These are phyloP conservation scores for Ochromonadaceae sp. DNA, from an alignment of 352 stramenopile genomes.

Conservation along the genomic window DNA sequence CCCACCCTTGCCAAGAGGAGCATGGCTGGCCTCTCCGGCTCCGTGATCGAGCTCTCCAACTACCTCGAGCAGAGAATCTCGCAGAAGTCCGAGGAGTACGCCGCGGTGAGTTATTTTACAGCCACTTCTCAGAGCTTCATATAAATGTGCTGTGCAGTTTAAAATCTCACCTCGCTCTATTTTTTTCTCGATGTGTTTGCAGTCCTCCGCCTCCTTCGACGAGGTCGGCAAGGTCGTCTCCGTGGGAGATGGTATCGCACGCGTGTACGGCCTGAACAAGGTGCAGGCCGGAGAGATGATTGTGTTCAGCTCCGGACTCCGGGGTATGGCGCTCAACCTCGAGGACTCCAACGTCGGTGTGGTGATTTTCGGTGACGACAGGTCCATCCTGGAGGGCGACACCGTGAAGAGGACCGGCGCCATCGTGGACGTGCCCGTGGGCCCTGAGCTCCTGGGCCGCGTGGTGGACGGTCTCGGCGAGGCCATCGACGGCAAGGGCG, in stretches of 20 bases:
- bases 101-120: background rate
- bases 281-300: constrained; percentile 78
- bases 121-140: too few relatives aligned
- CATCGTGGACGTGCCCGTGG: constrained; percentile 74
- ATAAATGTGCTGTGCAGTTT: background rate
- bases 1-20: background rate
- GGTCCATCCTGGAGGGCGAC: constrained; percentile 67
- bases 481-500: constrained; percentile 36
- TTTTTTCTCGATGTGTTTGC: constrained; percentile 21
- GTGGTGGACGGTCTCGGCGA: constrained; percentile 66
- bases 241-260: constrained; percentile 73
- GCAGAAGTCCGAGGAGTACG: constrained; percentile 19
- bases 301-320: constrained; percentile 55
- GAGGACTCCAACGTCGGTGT: constrained; percentile 77
- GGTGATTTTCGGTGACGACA: constrained; percentile 73
- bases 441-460: constrained; percentile 57
- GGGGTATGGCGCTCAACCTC: constrained; percentile 74
- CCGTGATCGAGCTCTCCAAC: constrained; percentile 18
- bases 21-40: constrained; percentile 13
- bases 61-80: constrained; percentile 21
- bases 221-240: constrained; percentile 54
- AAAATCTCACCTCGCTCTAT: background rate
- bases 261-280: constrained; percentile 71
- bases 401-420: constrained; percentile 68
- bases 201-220: constrained; percentile 27